These are phyloP conservation scores for Porodaedalea pini DNA, from an alignment of 1,284 basidiomycete genomes.

Conservation along the genomic window DNA sequence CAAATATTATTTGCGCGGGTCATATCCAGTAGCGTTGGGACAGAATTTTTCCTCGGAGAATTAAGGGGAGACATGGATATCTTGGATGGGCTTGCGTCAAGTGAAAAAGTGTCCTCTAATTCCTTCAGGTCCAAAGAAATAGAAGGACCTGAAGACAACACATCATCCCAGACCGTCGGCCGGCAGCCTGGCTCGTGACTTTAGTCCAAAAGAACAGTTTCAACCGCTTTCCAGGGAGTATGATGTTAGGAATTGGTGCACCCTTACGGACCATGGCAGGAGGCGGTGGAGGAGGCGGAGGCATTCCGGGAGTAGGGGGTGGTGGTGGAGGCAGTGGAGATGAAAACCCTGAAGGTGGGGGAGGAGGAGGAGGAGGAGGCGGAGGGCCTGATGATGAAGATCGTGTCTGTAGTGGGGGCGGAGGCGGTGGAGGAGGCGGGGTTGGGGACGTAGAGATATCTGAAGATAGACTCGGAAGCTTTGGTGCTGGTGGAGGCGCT, in stretches of 20 bases:
- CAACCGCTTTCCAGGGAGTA: constrained; percentile 55
- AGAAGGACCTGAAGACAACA: constrained; percentile 32
- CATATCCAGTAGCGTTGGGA: constrained; percentile 74
- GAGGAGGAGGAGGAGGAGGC: background rate
- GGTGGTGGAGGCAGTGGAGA: constrained; percentile 33
- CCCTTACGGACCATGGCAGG: constrained; percentile 27
- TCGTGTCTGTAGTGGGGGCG: constrained; percentile 14
- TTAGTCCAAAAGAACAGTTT: constrained; percentile 94
- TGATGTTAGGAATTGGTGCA: constrained; percentile 26
- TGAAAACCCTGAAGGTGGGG: constrained; percentile 24
- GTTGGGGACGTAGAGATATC: constrained; percentile 6
- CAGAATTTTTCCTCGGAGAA: constrained; percentile 49
- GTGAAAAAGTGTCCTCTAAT: constrained; percentile 68
- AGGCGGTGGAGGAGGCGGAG: constrained; percentile 37
- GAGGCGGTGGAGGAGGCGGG: constrained; percentile 15
- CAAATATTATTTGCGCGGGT: constrained; percentile 84
- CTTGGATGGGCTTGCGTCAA: constrained; percentile 48
- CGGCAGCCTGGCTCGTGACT: constrained; percentile 42
- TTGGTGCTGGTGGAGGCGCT: background rate
- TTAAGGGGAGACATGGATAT: constrained; percentile 40
- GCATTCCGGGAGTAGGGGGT: constrained; percentile 24
- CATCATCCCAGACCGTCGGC: constrained; percentile 73
- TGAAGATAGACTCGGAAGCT: constrained; percentile 27
- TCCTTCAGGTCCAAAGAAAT: constrained; percentile 62
- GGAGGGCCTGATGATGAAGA: background rate